Evolutionary conservation across 169 alveolate genomes (phyloP), one percentile per base, ranked within the genome.

Genomic region (Eimeria maxima): DNA sequence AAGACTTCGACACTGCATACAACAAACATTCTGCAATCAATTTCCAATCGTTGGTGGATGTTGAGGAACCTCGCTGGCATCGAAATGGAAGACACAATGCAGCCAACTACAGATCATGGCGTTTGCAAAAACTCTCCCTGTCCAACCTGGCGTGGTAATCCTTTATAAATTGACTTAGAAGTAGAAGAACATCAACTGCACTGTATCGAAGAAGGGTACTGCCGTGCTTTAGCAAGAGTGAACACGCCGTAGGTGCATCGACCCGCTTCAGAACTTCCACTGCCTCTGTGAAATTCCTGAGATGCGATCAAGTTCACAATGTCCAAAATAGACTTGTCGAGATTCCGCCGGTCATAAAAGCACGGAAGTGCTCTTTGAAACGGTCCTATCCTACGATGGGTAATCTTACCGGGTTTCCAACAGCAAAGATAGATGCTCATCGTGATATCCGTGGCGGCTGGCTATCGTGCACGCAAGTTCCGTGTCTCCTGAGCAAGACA

Each of bases 211-310:
- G 89, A 24, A 93, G 89, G 65, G 44, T 57, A 80, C 90, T 65
- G 71, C 96, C 96, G 89, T 93, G 96, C 3, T 73, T 67, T 55
- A 93, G 94, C 76, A 93, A 80, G 50, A 93, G 89, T 60, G 96
- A 80, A 84, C 96, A 93, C 33, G 93, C 96, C 7, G 96, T 44
- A 7, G 96, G 96, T 44, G 96, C 94, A 69, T 93, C 96, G 38
- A 93, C 94, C 55, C 53, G 78, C 96, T 93, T 93, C 90, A 93
- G 18, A 45, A 80, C 67, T 6, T 69, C 90, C 47, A 93, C 94
- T 16, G 96, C 96, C 27, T 83, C 65, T 60, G 83, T 24, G 69
- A 60, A 87, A 38, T 87, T 71, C 83, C 93, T 87, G 65, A 60
- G 65, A 18, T 38, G 10, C 44, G 18, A 5, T 57, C 22, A 5